Evolutionary conservation across 2,329 filamentous ascomycete species (phyloP).

Genomic region (Cladophialophora carrionii): DNA sequence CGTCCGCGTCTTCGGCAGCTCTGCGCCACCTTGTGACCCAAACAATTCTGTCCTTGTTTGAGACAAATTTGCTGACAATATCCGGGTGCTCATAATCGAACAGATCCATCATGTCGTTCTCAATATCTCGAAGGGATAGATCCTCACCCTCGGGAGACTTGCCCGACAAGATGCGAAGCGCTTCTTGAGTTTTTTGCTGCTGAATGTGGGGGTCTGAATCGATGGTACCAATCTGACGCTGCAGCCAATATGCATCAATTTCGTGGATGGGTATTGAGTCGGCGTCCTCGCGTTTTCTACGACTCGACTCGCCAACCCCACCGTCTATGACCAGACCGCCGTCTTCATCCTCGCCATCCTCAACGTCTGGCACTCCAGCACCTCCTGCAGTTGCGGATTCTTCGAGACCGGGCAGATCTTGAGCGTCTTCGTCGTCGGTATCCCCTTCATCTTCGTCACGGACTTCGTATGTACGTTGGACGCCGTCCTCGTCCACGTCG

Average conservation of each 20-base stretch:
- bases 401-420: constrained; percentile 60
- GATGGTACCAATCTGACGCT: constrained; percentile 83
- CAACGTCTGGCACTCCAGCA: constrained; percentile 47
- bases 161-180: constrained; percentile 79
- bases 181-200: constrained; percentile 86
- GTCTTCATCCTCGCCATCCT: constrained; percentile 56
- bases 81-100: constrained; percentile 98
- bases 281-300: constrained; percentile 50
- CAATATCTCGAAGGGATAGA: constrained; percentile 85
- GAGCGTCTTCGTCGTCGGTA: constrained; percentile 71
- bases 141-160: constrained; percentile 75
- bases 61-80: constrained; percentile 84
- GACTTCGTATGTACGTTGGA: constrained; percentile 78
- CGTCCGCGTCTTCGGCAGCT: constrained; percentile 74
- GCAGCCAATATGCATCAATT: constrained; percentile 96
- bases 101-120: constrained; percentile 97
- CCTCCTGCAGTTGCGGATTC: constrained; percentile 54
- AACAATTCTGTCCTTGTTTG: constrained; percentile 89
- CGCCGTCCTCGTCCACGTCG: constrained; percentile 81
- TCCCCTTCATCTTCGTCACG: constrained; percentile 78
- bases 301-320: constrained; percentile 54
- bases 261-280: constrained; percentile 77
- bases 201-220: constrained; percentile 92
- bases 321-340: constrained; percentile 79
- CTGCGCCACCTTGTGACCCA: constrained; percentile 90